Evolutionary conservation across 2,329 filamentous ascomycete genomes (phyloP), one percentile per base, ranked within the genome.

Genomic region (Pseudogymnoascus sp.): DNA sequence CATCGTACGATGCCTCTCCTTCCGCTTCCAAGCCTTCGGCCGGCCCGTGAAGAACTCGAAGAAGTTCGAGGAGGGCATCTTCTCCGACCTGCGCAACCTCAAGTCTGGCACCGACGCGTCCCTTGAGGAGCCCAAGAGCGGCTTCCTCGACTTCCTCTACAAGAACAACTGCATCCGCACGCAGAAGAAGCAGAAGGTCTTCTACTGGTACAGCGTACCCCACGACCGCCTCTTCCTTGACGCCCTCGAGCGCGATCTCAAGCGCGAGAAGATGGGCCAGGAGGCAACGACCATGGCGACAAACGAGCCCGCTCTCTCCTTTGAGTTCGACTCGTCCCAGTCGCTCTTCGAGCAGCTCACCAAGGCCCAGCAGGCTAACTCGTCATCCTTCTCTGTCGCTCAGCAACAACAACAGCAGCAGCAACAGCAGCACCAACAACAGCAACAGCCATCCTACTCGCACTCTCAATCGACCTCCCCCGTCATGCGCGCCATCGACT

Each of bases 101-200:
- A 99, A 99, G 79, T 96, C 94, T 25, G 94, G 94, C 67, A 97
- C 93, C 70, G 94, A 99, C 80, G 94, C 94, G 58, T 97, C 94
- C 42, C 86, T 99, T 64, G 94, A 99, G 78, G 94, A 99, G 80
- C 94, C 94, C 62, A 99, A 99, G 83, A 97, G 93, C 78, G 88
- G 90, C 1, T 99, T 99, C 78, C 84, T 99, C 65, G 94, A 99
- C 77, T 99, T 97, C 75, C 82, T 99, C 48, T 99, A 99, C 86
- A 99, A 99, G 84, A 99, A 99, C 84, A 99, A 99, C 81, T 99
- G 94, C 83, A 99, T 99, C 70, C 88, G 94, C 69, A 99, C 94
- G 37, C 94, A 99, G 77, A 99, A 99, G 86, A 99, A 99, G 83
- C 94, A 99, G 74, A 99, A 99, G 82, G 94, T 99, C 67, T 99